Base-by-base conservation (phyloP, 1,284 basidiomycete species). In the Boletus sp. region DNA sequence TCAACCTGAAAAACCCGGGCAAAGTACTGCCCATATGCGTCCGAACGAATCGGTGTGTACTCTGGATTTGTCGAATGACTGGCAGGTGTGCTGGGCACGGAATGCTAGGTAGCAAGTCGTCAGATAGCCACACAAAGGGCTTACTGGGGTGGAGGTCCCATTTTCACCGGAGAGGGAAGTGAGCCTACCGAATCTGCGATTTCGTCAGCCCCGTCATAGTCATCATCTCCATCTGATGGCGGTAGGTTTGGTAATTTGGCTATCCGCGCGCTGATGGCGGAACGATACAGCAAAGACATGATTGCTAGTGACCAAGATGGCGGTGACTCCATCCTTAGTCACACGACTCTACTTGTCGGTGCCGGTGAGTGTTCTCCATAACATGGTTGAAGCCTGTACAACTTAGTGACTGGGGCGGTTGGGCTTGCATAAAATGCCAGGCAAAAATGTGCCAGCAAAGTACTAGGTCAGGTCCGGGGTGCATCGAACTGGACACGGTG, bases 261-360 rank as follows among this genome's bases (percentile, higher is more conserved):
- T 37, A 91, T 77, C 47, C 88, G 82, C 3, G 89, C 84, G 62
- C 82, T 82, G 64, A 93, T 78, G 7, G 90, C 83, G 61, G 88
- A 88, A 56, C 88, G 87, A 70, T 85, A 85, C 6, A 92, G 76
- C 71, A 87, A 77, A 21, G 88, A 89, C 90, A 91, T 91, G 55
- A 56, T 55, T 0, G 46, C 38, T 21, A 10, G 33, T 2, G 23
- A 17, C 35, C 19, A 37, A 37, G n/a, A 37, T 14, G 33, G 33
- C 33, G 5, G 33, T 35, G 33, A 14, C 19, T 38, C 9, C 8
- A 21, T 3, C 19, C 43, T 44, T 44, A 13, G 23, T 44, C 43
- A 44, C 43, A 44, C 25, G 43, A 25, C 43, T 37, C n/a, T n/a
- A n/a, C n/a, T n/a, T n/a, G n/a, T n/a, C n/a, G n/a, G n/a, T n/a